Evolutionary conservation across 257 asterid species (phyloP).

Genomic region (Ocimum tenuiflorum): DNA sequence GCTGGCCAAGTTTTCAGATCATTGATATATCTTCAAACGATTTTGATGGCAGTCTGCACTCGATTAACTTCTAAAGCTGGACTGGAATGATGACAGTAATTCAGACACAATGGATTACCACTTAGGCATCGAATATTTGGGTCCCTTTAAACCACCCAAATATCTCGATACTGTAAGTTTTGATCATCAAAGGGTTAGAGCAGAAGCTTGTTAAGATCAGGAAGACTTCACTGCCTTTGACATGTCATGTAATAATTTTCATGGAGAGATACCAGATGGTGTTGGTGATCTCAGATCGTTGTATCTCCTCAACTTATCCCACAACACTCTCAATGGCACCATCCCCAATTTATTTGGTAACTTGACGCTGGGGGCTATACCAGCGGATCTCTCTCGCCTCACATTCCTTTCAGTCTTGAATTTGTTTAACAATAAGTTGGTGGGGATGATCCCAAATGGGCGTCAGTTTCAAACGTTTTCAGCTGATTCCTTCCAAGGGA

Average conservation of each 20-base stretch:
- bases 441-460: not conserved
- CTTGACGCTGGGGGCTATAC: not conserved
- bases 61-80: not conserved
- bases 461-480: not conserved
- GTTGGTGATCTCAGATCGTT: conserved; percentile 32
- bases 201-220: conserved; percentile 21
- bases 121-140: not conserved
- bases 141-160: not conserved
- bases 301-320: conserved; percentile 29
- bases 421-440: not conserved
- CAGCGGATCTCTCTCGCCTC: not conserved
- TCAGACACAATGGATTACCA: not conserved
- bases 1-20: not conserved
- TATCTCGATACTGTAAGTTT: conserved; percentile 2
- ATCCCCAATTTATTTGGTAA: not conserved
- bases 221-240: conserved; percentile 32
- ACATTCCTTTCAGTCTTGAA: not conserved
- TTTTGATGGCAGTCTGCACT: not conserved
- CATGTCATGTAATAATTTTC: conserved; percentile 42
- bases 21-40: not conserved
- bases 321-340: not conserved
- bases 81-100: not conserved
- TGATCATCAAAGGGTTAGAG: conserved; percentile 31
- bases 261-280: conserved; percentile 34
- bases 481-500: not conserved